These are phyloP conservation scores for Proliferodiscus dingleyae DNA, from an alignment of 2,329 filamentous ascomycete genomes.

Conservation along the genomic window DNA sequence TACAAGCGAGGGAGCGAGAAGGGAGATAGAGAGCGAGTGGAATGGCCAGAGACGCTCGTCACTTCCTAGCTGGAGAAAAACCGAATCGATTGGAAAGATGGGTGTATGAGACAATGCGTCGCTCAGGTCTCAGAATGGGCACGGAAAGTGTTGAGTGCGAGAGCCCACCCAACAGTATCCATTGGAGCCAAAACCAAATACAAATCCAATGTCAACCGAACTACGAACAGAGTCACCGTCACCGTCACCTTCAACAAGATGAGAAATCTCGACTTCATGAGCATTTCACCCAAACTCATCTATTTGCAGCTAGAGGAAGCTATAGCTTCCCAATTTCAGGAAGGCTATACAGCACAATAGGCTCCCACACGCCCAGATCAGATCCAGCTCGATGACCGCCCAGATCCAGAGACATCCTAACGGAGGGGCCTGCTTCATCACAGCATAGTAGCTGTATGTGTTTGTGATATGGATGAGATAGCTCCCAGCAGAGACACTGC, in stretches of 20 bases:
- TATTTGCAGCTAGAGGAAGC: constrained; percentile 17
- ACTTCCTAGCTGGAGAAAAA: constrained; percentile 22
- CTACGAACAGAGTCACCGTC: too few species aligned
- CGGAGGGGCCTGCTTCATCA: constrained; percentile 90
- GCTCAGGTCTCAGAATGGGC: background rate
- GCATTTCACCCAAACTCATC: background rate
- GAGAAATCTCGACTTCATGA: background rate
- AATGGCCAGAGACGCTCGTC: constrained; percentile 18
- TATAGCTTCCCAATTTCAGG: constrained; percentile 25
- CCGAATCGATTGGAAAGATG: constrained; percentile 21
- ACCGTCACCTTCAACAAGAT: background rate
- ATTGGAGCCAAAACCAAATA: too few species aligned
- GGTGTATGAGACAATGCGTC: constrained; percentile 21
- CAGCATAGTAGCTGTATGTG: constrained; percentile 70
- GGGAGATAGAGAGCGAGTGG: constrained; percentile 16
- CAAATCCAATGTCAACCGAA: background rate
- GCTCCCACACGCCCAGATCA: constrained; percentile 58
- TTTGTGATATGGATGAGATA: constrained; percentile 83
- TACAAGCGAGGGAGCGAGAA: constrained; percentile 17
- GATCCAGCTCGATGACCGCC: constrained; percentile 80
- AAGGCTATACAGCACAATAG: constrained; percentile 33
- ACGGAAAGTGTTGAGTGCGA: too few species aligned
- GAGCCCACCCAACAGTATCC: too few species aligned
- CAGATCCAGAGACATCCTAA: constrained; percentile 90
- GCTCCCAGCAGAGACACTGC: constrained; percentile 61